phyloP scores from a whole-genome alignment of 163 green algal species.

The Scenedesmus sp. region DNA sequence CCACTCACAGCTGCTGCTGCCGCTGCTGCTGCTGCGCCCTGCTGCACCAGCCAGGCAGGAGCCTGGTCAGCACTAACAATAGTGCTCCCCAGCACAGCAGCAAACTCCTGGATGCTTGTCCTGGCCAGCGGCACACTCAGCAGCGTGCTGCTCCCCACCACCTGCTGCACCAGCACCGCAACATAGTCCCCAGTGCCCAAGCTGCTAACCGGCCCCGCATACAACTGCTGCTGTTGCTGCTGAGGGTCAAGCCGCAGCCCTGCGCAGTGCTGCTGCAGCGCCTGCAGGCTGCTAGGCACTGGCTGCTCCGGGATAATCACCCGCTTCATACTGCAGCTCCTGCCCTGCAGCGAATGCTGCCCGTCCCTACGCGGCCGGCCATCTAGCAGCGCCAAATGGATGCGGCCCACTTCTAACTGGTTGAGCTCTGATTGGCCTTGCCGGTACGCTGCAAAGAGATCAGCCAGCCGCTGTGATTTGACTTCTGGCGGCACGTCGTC shows the following conservation, averaged over 20 bases:
- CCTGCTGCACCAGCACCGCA: constrained; percentile 66
- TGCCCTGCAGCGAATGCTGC: constrained; percentile 63
- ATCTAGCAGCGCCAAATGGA: constrained; percentile 83
- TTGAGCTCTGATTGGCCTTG: constrained; percentile 50
- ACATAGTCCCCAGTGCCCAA: constrained; percentile 79
- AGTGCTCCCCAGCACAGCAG: constrained; percentile 58
- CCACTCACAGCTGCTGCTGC: neutral
- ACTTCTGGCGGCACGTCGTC: constrained; percentile 79
- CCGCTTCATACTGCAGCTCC: constrained; percentile 80
- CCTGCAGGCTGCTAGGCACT: constrained; percentile 19
- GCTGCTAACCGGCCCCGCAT: neutral
- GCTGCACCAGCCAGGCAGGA: neutral
- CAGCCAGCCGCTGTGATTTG: constrained; percentile 80
- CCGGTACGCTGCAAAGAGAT: constrained; percentile 72
- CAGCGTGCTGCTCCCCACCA: constrained; percentile 58
- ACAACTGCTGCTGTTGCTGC: neutral
- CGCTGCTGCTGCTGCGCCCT: neutral
- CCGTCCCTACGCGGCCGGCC: constrained; percentile 62
- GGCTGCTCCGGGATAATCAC: constrained; percentile 20
- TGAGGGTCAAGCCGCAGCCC: neutral
- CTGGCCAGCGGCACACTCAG: constrained; percentile 58
- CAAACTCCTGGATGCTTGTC: constrained; percentile 75
- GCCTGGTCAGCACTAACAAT: neutral
- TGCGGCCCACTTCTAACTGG: constrained; percentile 65
- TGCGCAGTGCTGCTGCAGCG: neutral